Percentiles rank a stretch among this genome's conserved stretches.
Evolutionary conservation across 345 rosid species (phyloP).

Genomic region (Ceriops decandra): DNA sequence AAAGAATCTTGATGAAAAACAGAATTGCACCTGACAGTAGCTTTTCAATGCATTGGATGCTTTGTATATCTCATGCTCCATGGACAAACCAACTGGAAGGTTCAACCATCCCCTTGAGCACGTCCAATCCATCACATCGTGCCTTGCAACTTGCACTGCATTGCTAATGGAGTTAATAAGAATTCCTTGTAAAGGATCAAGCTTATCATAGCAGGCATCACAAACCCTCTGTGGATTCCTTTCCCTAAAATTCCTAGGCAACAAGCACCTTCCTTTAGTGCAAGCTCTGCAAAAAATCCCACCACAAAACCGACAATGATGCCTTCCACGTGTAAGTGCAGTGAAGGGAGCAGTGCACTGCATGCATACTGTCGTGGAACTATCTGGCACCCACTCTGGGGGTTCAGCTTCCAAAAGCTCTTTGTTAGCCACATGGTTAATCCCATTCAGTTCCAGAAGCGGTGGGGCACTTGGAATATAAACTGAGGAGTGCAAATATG

Average conservation of each 20-base stretch:
- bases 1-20: neutral
- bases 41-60: constrained; percentile 76
- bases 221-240: constrained; percentile 94
- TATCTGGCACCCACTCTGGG: constrained; percentile 94
- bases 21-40: constrained; percentile 43
- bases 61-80: constrained; percentile 96
- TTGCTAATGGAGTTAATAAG: constrained; percentile 81
- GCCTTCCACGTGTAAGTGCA: constrained; percentile 82
- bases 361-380: constrained; percentile 70
- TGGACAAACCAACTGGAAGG: constrained; percentile 81
- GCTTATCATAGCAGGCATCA: constrained; percentile 90
- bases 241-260: constrained; percentile 80
- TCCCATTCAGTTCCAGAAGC: constrained; percentile 59
- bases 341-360: constrained; percentile 79
- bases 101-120: constrained; percentile 91
- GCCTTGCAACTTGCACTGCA: constrained; percentile 88
- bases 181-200: constrained; percentile 84
- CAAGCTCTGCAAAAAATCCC: constrained; percentile 84
- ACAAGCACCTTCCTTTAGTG: constrained; percentile 74
- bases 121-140: constrained; percentile 94
- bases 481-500: constrained; percentile 76
- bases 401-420: constrained; percentile 84
- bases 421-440: constrained; percentile 54
- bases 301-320: constrained; percentile 97
- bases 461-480: constrained; percentile 97